Conservation (phyloP, 2,329 filamentous ascomycete genomes). For the Neobulgaria alba region DNA sequence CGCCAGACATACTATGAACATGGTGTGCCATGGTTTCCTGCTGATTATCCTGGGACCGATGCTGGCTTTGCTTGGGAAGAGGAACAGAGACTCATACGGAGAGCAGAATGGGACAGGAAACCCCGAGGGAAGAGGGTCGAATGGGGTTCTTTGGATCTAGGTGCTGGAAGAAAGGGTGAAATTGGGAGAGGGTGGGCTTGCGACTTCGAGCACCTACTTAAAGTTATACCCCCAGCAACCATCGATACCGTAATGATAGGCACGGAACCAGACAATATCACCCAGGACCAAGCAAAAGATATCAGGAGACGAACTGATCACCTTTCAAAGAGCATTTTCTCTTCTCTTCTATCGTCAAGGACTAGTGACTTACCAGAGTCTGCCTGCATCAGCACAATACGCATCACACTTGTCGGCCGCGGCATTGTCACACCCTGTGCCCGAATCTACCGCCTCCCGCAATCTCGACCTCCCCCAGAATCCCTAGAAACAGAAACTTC, state of each 20-base stretch:
- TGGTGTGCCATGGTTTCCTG: conserved; percentile 73
- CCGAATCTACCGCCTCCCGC: conserved; percentile 76
- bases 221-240: too few species aligned
- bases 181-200: conserved; percentile 74
- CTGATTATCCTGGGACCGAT: conserved; percentile 70
- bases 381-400: conserved; percentile 48
- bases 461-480: background rate
- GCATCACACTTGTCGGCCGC: conserved; percentile 57
- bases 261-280: background rate
- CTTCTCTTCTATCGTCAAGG: conserved; percentile 18
- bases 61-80: conserved; percentile 74
- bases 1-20: conserved; percentile 77
- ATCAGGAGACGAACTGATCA: background rate
- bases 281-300: background rate
- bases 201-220: conserved; percentile 59
- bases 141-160: conserved; percentile 68
- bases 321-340: conserved; percentile 9
- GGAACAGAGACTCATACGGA: conserved; percentile 50
- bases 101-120: conserved; percentile 61
- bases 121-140: conserved; percentile 75
- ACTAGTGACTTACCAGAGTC: conserved; percentile 24
- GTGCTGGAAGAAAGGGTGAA: conserved; percentile 68
- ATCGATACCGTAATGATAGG: background rate
- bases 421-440: conserved; percentile 66
- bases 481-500: conserved; percentile 30